Conservation (phyloP, 2,329 filamentous ascomycete species). For the Leptodontidium sp. region DNA sequence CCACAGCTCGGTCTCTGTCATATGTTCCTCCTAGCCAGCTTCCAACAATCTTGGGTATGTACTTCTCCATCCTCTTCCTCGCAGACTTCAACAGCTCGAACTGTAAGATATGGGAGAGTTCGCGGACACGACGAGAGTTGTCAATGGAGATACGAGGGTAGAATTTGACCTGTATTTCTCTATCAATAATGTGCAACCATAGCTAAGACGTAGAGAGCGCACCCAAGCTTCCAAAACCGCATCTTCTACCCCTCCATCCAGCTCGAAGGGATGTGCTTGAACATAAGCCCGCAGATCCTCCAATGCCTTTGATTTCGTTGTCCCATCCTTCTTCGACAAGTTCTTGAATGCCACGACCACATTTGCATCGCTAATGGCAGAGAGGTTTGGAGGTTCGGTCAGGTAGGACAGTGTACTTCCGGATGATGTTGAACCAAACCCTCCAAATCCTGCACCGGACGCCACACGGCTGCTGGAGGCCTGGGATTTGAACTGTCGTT, state of each 20-base stretch:
- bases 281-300: conserved; percentile 81
- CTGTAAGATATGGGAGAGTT: conserved; percentile 82
- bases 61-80: conserved; percentile 84
- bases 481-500: conserved; percentile 44
- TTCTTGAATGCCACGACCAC: conserved; percentile 93
- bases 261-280: conserved; percentile 59
- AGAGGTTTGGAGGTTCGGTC: conserved; percentile 83
- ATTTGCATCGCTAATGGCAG: conserved; percentile 78
- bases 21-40: conserved; percentile 92
- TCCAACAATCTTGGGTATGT: conserved; percentile 79
- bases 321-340: conserved; percentile 89
- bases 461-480: conserved; percentile 47
- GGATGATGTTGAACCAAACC: conserved; percentile 46
- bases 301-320: conserved; percentile 87
- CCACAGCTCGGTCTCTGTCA: conserved; percentile 81
- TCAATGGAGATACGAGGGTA: conserved; percentile 94
- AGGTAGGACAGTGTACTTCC: conserved; percentile 79
- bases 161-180: conserved; percentile 70
- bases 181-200: conserved; percentile 9
- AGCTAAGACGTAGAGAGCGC: conserved; percentile 48
- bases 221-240: conserved; percentile 90
- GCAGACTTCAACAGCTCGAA: conserved; percentile 65
- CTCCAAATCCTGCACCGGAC: conserved; percentile 44
- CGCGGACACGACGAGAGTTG: conserved; percentile 84
- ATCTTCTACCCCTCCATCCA: conserved; percentile 75